Base-by-base conservation (phyloP, 1,139 yeast species). In the Protomyces gravidus region DNA sequence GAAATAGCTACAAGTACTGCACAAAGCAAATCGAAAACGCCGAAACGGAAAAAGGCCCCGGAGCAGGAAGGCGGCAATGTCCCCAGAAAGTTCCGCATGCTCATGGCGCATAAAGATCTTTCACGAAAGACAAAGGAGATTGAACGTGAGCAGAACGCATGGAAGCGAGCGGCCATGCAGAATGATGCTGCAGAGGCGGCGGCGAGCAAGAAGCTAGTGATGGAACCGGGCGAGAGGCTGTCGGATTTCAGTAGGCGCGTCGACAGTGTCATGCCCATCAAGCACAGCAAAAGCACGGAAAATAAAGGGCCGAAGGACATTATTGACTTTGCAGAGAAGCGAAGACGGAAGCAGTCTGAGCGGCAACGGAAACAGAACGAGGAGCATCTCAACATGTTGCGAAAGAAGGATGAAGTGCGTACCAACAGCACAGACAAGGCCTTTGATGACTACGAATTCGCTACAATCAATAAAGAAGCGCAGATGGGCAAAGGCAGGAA, bases 311-410 rank as follows among this genome's bases (percentile, higher is more conserved):
- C 50, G 2, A 23, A 13, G 2, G 58, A 53, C n/a, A 53, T 53
- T 13, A 50, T 45, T 2, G 58, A 53, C 51, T 53, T 53, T 36
- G 58, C 58, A 3, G 58, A 53, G 47, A 45, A 46, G 40, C 39
- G 51, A 15, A 26, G 58, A 7, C 47, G 48, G 58, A 53, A 53
- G 46, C 58, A 53, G 40, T 45, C 58, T 5, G 58, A 50, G 19
- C 39, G 58, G 15, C 58, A 53, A 26, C 45, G 46, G 39, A 46
- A 53, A 28, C 58, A 53, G 32, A 53, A 53, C 28, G 58, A 53
- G 27, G 58, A 53, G 40, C 58, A 53, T 33, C 51, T 53, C 51
- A 53, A 53, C 42, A 53, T 33, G 51, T 27, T 53, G 17, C 58
- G 58, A 5, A 45, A 46, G 51, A 53, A 46, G 21, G 51, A 53